Evolutionary conservation across 2,329 filamentous ascomycete species (phyloP).

Genomic region (Chrysoporthe deuterocubensis): DNA sequence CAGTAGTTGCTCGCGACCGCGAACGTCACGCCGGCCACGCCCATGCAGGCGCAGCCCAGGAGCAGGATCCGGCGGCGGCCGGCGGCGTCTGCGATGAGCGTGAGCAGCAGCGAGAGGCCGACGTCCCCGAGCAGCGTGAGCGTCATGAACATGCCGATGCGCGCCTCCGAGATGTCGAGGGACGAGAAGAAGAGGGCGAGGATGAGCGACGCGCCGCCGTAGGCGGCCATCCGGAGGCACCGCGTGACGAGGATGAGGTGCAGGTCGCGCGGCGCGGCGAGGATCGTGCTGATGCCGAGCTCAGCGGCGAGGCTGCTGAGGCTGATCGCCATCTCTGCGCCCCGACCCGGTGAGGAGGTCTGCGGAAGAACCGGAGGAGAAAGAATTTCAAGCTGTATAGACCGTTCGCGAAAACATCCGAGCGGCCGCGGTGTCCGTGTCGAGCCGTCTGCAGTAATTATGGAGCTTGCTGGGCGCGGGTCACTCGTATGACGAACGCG

Average conservation of each 20-base stretch:
- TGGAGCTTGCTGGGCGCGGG: no score
- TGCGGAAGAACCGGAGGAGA: not conserved
- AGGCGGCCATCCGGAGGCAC: slow-evolving; percentile 66
- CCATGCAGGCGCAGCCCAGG: slow-evolving; percentile 60
- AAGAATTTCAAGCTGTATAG: not conserved
- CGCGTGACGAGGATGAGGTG: slow-evolving; percentile 63
- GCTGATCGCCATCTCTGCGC: slow-evolving; percentile 19
- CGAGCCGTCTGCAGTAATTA: not conserved
- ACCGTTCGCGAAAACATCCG: not conserved
- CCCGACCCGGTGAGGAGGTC: not conserved
- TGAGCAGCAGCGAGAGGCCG: slow-evolving; percentile 61
- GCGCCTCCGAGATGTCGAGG: slow-evolving; percentile 53
- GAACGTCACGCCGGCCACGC: slow-evolving; percentile 59
- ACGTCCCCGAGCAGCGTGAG: slow-evolving; percentile 65
- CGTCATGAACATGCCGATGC: slow-evolving; percentile 68
- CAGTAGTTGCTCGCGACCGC: slow-evolving; percentile 58
- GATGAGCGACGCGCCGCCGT: slow-evolving; percentile 61
- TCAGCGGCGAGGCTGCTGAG: slow-evolving; percentile 37
- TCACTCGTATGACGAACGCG: no score
- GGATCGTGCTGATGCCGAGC: slow-evolving; percentile 50
- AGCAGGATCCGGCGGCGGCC: slow-evolving; percentile 59
- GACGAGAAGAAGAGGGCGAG: slow-evolving; percentile 59
- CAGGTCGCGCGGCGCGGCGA: slow-evolving; percentile 49
- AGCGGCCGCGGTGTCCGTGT: not conserved
- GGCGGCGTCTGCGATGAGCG: slow-evolving; percentile 60